phyloP scores from a whole-genome alignment of 805 yeast genomes.

The Schizosaccharomyces octosporus region DNA sequence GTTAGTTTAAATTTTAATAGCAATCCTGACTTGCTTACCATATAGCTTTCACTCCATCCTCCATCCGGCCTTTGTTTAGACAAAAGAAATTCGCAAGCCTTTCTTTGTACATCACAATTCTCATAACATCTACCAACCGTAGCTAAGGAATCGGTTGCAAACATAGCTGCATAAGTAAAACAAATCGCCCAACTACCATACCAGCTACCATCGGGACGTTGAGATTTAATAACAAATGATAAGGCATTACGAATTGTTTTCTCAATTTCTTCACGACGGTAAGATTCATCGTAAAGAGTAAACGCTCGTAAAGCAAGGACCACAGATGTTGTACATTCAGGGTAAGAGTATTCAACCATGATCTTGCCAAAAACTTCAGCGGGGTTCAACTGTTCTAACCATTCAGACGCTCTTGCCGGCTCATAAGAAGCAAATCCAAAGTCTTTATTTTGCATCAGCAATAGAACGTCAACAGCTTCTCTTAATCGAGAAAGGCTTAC shows the following conservation, averaged over 20 bases:
- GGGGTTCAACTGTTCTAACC: conserved; percentile 61
- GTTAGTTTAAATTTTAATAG: neutral
- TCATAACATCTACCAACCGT: conserved; percentile 40
- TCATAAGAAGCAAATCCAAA: conserved; percentile 92
- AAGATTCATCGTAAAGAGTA: conserved; percentile 29
- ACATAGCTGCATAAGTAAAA: conserved; percentile 88
- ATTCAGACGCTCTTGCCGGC: conserved; percentile 51
- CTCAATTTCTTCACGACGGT: conserved; percentile 40
- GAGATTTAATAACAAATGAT: conserved; percentile 41
- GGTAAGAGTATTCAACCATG: conserved; percentile 96
- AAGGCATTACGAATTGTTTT: conserved; percentile 54
- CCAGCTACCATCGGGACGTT: conserved; percentile 76
- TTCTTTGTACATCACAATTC: conserved; percentile 35
- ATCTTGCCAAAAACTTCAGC: conserved; percentile 96
- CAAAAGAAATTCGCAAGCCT: conserved; percentile 69
- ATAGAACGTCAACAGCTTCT: conserved; percentile 51
- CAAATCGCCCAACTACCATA: conserved; percentile 98
- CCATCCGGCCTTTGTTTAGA: conserved; percentile 64
- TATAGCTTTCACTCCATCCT: conserved; percentile 94
- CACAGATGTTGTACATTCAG: conserved; percentile 90
- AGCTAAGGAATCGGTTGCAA: conserved; percentile 77
- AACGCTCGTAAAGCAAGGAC: conserved; percentile 73
- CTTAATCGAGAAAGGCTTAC: conserved; percentile 31
- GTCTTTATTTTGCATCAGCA: conserved; percentile 56
- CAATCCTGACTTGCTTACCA: conserved; percentile 26